Base-by-base conservation (phyloP, 2,329 filamentous ascomycete species). In the Arthrobotrys sinensis region DNA sequence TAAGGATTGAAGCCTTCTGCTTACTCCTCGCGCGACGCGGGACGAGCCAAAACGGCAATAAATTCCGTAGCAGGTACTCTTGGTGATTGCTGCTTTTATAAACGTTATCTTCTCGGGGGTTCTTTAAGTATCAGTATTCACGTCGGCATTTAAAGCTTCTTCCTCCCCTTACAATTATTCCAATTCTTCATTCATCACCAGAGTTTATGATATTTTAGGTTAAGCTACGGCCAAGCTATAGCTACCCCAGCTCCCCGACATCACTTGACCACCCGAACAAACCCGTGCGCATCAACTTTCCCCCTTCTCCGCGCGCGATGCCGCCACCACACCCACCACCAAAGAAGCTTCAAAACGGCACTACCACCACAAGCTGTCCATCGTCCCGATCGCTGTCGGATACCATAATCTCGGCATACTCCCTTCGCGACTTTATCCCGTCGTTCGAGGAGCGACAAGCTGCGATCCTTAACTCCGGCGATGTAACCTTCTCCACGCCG, bases 401-500 rank as follows among this genome's bases (percentile, higher is more conserved):
- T 10, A 62, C 28, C n/a, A 64, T 78, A 24, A 70, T 63, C 12
- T n/a, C 36, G 8, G 75, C 75, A 2, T 78, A 78, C 50, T 62
- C 50, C 14, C 67, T 78, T 32, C 43, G 34, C 21, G 67, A 63
- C 10, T 28, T 78, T 43, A 7, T 57, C 14, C 43, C 40, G 14
- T 16, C 38, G 11, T 66, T 38, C 34, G 14, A 43, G 10, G 38
- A 19, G 12, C 73, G 67, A 6, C 38, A 16, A 2, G 4, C 5
- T 2, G 11, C 4, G 4, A 21, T 67, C 12, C 8, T 62, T 8
- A 28, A 40, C 16, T 14, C 28, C 28, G n/a, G 34, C 5, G 64
- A 68, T 52, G 66, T 71, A n/a, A 60, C 50, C 4, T 69, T 70
- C 32, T 52, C 66, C 12, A 53, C 62, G 0, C 48, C 66, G 28